Evolutionary conservation across 768 basidiomycete species (phyloP).

Genomic region (Exsudoporus frostii): DNA sequence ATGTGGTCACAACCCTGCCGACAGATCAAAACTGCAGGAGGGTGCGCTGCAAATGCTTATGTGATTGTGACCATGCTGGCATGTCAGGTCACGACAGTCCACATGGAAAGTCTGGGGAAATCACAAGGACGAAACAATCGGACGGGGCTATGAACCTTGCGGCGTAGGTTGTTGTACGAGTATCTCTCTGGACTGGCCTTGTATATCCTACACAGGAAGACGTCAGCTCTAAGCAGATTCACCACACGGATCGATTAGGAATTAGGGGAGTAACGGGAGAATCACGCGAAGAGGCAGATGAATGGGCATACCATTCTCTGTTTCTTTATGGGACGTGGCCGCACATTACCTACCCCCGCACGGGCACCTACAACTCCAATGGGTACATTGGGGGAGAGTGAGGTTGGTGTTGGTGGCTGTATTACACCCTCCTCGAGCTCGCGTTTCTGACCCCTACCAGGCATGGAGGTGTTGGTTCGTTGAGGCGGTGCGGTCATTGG

Average conservation of each 20-base stretch:
- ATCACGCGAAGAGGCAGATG: neutral
- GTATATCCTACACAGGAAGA: conserved; percentile 46
- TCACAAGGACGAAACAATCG: neutral
- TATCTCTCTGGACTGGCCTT: conserved; percentile 61
- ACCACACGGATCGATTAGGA: neutral
- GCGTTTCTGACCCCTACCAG: conserved; percentile 34
- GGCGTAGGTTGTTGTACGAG: conserved; percentile 73
- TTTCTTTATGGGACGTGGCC: conserved; percentile 74
- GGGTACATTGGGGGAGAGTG: conserved; percentile 23
- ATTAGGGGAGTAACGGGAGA: neutral
- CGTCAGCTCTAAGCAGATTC: conserved; percentile 7
- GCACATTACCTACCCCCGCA: conserved; percentile 53
- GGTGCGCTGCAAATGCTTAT: conserved; percentile 1
- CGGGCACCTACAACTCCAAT: conserved; percentile 46
- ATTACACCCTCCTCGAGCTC: conserved; percentile 26
- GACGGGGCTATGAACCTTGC: conserved; percentile 49
- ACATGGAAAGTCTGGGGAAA: conserved; percentile 3
- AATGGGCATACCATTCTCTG: conserved; percentile 59
- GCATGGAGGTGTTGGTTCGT: conserved; percentile 11
- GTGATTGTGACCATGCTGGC: conserved; percentile 6
- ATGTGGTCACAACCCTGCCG: conserved; percentile 4
- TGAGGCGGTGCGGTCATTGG: conserved; percentile 25
- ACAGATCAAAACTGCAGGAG: conserved; percentile 12
- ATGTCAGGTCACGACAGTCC: conserved; percentile 6
- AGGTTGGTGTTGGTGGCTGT: conserved; percentile 22